A percentile compares a stretch with the other conserved stretches of the same genome.
These are phyloP conservation scores for Fusarium napiforme DNA, from an alignment of 2,329 filamentous ascomycete species.

Conservation along the genomic window DNA sequence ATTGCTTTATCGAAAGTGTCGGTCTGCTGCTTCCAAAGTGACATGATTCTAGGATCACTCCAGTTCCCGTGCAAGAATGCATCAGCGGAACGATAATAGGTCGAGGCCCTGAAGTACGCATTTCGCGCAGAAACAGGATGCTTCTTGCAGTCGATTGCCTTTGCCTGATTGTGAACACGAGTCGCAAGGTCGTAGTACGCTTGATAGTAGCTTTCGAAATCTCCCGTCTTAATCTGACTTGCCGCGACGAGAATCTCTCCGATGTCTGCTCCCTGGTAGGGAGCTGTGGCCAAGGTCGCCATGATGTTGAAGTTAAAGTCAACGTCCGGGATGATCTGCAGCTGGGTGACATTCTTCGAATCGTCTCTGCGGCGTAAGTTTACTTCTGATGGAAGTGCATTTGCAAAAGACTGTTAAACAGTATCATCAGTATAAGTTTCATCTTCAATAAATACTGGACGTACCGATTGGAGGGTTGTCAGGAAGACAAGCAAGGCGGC, in stretches of 20 bases:
- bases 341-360: background rate
- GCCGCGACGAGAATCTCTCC: conserved; percentile 49
- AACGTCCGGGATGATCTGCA: background rate
- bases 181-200: conserved; percentile 42
- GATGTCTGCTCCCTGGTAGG: conserved; percentile 36
- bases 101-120: conserved; percentile 51
- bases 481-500: background rate
- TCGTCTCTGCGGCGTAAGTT: background rate
- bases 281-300: background rate
- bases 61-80: conserved; percentile 56
- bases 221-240: conserved; percentile 38
- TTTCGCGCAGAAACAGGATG: conserved; percentile 43
- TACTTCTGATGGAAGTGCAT: background rate
- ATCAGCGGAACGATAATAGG: conserved; percentile 56
- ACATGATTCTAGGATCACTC: conserved; percentile 53
- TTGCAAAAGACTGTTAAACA: background rate
- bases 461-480: background rate
- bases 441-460: background rate
- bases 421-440: background rate
- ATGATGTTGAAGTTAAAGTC: conserved; percentile 21
- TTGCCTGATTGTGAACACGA: conserved; percentile 31
- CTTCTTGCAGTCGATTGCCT: conserved; percentile 27
- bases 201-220: conserved; percentile 41
- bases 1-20: conserved; percentile 53
- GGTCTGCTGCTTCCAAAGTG: conserved; percentile 51